Evolutionary conservation across 2,329 filamentous ascomycete species (phyloP), one percentile per base, ranked within the genome.

Genomic region (Stenocarpella maydis): DNA sequence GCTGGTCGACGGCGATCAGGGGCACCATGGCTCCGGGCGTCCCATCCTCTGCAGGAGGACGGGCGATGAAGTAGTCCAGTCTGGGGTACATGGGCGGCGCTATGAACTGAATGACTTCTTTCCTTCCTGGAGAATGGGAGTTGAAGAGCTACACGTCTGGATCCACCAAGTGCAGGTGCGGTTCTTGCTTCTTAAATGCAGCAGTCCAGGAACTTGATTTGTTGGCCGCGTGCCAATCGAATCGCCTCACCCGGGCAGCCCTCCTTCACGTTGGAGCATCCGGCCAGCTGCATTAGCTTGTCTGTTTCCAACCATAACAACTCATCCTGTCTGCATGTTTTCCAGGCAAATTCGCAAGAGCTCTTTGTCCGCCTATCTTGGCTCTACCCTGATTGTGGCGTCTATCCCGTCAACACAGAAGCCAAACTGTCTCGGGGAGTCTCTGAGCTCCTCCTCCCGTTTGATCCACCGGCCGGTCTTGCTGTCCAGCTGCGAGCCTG

Each of bases 351-450:
- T 28, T 12, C 28, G 19, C 10, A 9, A 15, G 37, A 7, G 34
- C 34, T 64, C n/a, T 21, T 43, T 64, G 14, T 58, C 65, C 53
- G 9, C 52, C 65, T 70, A 81, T 66, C 78, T 79, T 61, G 82
- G 69, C 76, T 95, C 92, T 39, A 97, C 87, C 47, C 94, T 85
- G 43, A 98, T 86, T 72, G 81, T 88, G 12, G 88, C 92, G 76
- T 93, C 90, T 71, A 83, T 78, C 0, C 91, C 90, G 76, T 97
- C 94, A 69, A 98, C 89, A 80, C 91, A 94, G 75, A 94, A 95
- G 1, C 94, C 94, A 73, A 97, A 84, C 78, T 92, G 90, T 75
- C 93, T 89, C 12, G 93, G 95, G 15, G 93, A 92, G 75, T 95
- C 91, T 68, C 87, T 87, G 67, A 98, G 84, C 79, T 95, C 91